phyloP scores from a whole-genome alignment of 225 moss, liverwort and hornwort genomes.

The Polytrichum formosum region DNA sequence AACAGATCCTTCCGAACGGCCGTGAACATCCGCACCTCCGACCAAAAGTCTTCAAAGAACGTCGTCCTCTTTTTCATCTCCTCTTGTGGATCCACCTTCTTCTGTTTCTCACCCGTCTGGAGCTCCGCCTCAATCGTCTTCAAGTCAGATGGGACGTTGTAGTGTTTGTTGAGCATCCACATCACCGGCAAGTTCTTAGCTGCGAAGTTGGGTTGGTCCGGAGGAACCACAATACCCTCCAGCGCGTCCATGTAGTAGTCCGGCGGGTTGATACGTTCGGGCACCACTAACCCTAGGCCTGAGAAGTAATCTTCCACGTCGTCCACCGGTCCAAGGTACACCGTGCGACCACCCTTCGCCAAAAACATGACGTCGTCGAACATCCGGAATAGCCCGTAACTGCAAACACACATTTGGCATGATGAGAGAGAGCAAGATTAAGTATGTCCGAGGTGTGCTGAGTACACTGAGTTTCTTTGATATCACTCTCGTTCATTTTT shows the following conservation, averaged over 20 bases:
- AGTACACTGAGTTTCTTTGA: no score
- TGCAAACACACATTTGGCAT: constrained; percentile 23
- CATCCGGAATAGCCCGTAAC: constrained; percentile 86
- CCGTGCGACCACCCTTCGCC: constrained; percentile 79
- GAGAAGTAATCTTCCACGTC: constrained; percentile 83
- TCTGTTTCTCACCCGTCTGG: constrained; percentile 20
- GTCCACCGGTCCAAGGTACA: constrained; percentile 75
- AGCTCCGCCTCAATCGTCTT: constrained; percentile 26
- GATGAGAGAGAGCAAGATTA: no score
- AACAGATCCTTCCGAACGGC: constrained; percentile 36
- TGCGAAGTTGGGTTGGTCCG: constrained; percentile 64
- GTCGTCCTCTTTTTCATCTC: constrained; percentile 36
- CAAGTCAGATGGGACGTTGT: constrained; percentile 71
- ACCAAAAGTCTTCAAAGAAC: constrained; percentile 66
- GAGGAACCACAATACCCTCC: constrained; percentile 58
- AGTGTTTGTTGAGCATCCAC: constrained; percentile 86
- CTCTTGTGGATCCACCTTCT: not conserved
- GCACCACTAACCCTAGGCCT: constrained; percentile 60
- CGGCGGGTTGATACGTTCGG: constrained; percentile 88
- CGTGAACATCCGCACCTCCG: constrained; percentile 37
- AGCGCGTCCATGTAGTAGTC: constrained; percentile 91
- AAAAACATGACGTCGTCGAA: constrained; percentile 95
- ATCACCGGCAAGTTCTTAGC: constrained; percentile 64
- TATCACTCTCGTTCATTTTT: no score
- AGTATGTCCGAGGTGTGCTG: no score